Percentiles rank a stretch among this genome's conserved stretches.
phyloP scores from a whole-genome alignment of 306 rosid species.

The Oemleria cerasiformis region DNA sequence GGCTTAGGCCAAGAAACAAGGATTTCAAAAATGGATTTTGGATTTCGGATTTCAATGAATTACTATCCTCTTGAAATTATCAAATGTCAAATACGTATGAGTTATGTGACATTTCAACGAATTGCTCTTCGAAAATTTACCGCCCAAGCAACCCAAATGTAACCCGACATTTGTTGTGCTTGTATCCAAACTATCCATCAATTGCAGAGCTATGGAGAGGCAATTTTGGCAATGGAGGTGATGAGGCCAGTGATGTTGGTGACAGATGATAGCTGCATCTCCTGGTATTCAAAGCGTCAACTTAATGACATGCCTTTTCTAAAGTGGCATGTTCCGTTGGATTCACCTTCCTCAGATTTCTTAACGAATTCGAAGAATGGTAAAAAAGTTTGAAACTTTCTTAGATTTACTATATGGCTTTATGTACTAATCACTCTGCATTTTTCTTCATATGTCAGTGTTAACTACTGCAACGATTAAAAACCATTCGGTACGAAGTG shows the following conservation, averaged over 20 bases:
- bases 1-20: no score
- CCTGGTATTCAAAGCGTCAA: constrained; percentile 57
- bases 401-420: background rate
- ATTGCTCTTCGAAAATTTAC: no score
- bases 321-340: constrained; percentile 60
- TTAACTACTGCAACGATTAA: constrained; percentile 51
- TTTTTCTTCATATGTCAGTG: constrained; percentile 35
- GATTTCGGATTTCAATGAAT: no score
- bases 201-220: constrained; percentile 68
- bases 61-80: no score
- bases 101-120: no score
- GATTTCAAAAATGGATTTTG: no score
- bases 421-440: background rate
- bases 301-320: constrained; percentile 48
- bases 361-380: constrained; percentile 34
- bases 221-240: constrained; percentile 54
- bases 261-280: constrained; percentile 53
- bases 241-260: constrained; percentile 76
- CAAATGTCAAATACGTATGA: no score
- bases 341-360: constrained; percentile 41
- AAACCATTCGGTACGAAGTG: constrained; percentile 32
- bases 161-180: background rate
- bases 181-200: background rate
- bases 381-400: constrained; percentile 13
- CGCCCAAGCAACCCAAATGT: background rate